phyloP scores from a whole-genome alignment of 495 filamentous ascomycete species.

The Podospora sp. region DNA sequence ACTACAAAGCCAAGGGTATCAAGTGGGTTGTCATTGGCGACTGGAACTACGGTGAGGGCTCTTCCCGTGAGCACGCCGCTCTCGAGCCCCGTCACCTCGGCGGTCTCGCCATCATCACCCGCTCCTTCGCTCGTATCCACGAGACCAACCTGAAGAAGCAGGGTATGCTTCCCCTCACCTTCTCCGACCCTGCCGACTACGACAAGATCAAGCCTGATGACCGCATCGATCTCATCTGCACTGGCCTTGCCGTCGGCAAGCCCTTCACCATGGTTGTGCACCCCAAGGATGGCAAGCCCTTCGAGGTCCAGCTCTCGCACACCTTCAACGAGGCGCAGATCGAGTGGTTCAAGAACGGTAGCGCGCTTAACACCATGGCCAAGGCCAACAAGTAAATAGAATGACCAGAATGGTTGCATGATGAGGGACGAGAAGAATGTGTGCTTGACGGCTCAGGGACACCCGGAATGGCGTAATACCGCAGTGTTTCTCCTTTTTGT shows the following conservation, averaged over 20 bases:
- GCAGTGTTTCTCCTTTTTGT: constrained; percentile 35
- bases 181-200: constrained; percentile 92
- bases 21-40: constrained; percentile 98
- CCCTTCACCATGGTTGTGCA: constrained; percentile 90
- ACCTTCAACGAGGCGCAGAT: constrained; percentile 98
- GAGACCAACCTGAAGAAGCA: constrained; percentile 99
- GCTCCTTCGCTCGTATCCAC: constrained; percentile 97
- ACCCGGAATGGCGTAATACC: constrained; percentile 39
- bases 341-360: constrained; percentile 97
- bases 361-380: constrained; percentile 97
- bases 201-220: constrained; percentile 94
- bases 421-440: constrained; percentile 23
- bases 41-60: constrained; percentile 99
- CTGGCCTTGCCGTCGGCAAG: constrained; percentile 89
- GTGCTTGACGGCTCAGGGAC: constrained; percentile 34
- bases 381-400: constrained; percentile 50
- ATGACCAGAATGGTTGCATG: constrained; percentile 26
- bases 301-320: constrained; percentile 82
- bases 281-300: constrained; percentile 77
- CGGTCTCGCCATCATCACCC: constrained; percentile 94
- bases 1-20: constrained; percentile 96
- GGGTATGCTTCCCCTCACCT: constrained; percentile 98
- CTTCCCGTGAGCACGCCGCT: constrained; percentile 96
- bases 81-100: constrained; percentile 97
- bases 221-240: constrained; percentile 87